These are phyloP conservation scores for Zostera marina DNA, from an alignment of 116 monocot species.

Conservation along the genomic window DNA sequence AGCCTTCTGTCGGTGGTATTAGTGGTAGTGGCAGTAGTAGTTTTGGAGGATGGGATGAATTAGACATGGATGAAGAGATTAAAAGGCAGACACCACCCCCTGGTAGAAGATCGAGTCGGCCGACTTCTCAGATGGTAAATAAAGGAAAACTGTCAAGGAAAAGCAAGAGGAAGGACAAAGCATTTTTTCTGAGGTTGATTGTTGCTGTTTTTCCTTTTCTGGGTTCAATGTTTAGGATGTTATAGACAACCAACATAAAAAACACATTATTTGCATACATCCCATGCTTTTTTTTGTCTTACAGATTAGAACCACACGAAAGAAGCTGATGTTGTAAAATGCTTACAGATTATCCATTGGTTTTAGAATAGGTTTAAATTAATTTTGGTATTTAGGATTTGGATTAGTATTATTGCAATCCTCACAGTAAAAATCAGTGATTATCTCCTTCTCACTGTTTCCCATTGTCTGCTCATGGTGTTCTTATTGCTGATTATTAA, in stretches of 20 bases:
- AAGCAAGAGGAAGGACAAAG: conserved; percentile 31
- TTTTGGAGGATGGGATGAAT: conserved; percentile 90
- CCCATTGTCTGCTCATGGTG: too few species aligned
- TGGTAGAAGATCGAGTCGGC: not conserved
- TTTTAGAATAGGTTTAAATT: too few species aligned
- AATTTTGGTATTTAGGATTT: too few species aligned
- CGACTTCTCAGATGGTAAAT: not conserved
- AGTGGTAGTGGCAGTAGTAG: not conserved
- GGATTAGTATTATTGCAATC: too few species aligned
- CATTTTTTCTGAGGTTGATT: conserved; percentile 59
- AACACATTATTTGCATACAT: too few species aligned
- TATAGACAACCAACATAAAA: conserved; percentile 9
- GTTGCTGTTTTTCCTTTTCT: conserved; percentile 86
- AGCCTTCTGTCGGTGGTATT: not conserved
- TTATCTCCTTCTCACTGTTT: too few species aligned
- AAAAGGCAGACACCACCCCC: not conserved
- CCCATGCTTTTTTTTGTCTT: too few species aligned
- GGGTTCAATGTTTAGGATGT: conserved; percentile 60
- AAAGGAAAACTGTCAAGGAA: conserved; percentile 38
- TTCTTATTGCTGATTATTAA: too few species aligned
- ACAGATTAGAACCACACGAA: too few species aligned
- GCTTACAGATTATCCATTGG: too few species aligned
- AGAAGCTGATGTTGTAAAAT: too few species aligned
- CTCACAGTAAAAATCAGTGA: too few species aligned
- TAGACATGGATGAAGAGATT: conserved; percentile 16